Conservation (phyloP, 768 basidiomycete species). For the Kwoniella dendrophila region DNA sequence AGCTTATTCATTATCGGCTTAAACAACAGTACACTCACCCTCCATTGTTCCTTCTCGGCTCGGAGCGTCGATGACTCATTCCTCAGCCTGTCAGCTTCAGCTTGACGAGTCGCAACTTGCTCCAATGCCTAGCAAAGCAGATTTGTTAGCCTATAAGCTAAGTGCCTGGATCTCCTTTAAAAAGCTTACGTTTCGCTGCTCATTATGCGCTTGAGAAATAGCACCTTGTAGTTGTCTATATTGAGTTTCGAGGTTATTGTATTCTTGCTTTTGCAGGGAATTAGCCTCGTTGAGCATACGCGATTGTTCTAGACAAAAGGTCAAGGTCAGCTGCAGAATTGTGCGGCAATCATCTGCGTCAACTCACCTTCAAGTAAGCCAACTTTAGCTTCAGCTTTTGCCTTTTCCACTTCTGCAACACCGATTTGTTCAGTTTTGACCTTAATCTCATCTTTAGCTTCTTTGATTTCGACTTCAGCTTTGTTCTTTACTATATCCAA, state of each 20-base stretch:
- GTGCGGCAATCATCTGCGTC: not conserved
- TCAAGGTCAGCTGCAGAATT: not conserved
- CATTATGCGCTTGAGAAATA: conserved; percentile 36
- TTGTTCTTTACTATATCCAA: conserved; percentile 79
- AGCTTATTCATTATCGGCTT: conserved; percentile 30
- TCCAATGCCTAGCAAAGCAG: conserved; percentile 63
- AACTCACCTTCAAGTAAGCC: conserved; percentile 73
- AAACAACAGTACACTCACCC: conserved; percentile 61
- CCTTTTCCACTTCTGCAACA: conserved; percentile 67
- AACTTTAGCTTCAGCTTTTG: conserved; percentile 79
- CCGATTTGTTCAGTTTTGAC: conserved; percentile 70
- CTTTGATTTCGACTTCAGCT: conserved; percentile 74
- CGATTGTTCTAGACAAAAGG: conserved; percentile 36
- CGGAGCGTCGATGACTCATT: conserved; percentile 84
- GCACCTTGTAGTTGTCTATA: conserved; percentile 37
- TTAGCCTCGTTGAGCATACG: conserved; percentile 39
- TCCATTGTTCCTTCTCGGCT: conserved; percentile 92
- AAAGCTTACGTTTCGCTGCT: conserved; percentile 36
- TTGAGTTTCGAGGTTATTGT: conserved; percentile 35
- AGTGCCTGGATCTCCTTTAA: not conserved
- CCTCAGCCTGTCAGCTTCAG: conserved; percentile 72
- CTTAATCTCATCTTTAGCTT: conserved; percentile 70
- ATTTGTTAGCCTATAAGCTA: conserved; percentile 1
- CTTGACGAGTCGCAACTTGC: conserved; percentile 65
- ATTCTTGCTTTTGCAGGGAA: conserved; percentile 45